Conservation (phyloP, 2,329 filamentous ascomycete genomes). For the Sclerotinia spermophila region DNA sequence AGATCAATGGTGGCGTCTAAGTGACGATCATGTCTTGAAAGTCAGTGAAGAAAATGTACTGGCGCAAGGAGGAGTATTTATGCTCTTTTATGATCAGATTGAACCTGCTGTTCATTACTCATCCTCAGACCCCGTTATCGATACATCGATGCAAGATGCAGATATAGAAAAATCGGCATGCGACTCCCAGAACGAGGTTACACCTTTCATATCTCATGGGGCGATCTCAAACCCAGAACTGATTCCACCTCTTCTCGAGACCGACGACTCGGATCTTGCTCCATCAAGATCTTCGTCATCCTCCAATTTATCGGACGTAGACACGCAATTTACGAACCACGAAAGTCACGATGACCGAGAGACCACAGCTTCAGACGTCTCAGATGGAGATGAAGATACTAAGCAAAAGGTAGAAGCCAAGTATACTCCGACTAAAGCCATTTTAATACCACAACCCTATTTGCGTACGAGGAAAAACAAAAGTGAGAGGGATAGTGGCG, state of each 20-base stretch:
- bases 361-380: background rate
- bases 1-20: slow-evolving; percentile 80
- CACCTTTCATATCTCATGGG: background rate
- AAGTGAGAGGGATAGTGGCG: background rate
- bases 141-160: background rate
- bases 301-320: background rate
- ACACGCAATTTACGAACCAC: background rate
- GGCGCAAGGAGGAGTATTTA: slow-evolving; percentile 78
- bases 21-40: slow-evolving; percentile 77
- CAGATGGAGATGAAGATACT: slow-evolving; percentile 1
- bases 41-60: slow-evolving; percentile 72
- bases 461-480: background rate
- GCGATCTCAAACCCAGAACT: background rate
- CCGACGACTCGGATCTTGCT: background rate
- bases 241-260: background rate
- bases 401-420: background rate
- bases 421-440: slow-evolving; percentile 7
- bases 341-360: background rate
- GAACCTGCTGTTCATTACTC: slow-evolving; percentile 41
- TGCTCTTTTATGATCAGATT: slow-evolving; percentile 90
- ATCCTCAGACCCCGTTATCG: background rate
- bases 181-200: background rate
- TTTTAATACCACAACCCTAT: background rate
- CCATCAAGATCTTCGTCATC: background rate
- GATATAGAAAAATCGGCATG: background rate